phyloP scores from a whole-genome alignment of 805 yeast genomes.

The Ogataea pignaliae region DNA sequence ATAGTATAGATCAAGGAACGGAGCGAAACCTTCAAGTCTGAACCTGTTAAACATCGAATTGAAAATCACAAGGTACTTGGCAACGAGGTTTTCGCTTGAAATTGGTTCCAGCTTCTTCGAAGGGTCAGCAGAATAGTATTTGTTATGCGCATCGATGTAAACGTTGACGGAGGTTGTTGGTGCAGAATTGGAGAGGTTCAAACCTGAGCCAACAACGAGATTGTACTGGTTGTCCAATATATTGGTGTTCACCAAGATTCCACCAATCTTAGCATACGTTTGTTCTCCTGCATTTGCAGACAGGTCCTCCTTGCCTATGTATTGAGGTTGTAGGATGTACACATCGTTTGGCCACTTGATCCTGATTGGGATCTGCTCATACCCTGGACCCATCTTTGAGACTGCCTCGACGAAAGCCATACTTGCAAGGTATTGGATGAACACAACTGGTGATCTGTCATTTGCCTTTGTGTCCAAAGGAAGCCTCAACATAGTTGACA shows the following conservation, averaged over 20 bases:
- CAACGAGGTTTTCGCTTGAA: constrained; percentile 50
- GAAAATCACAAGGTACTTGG: constrained; percentile 61
- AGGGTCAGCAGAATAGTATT: constrained; percentile 33
- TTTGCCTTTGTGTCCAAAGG: constrained; percentile 36
- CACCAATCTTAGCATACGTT: constrained; percentile 73
- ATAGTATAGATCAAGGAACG: constrained; percentile 70
- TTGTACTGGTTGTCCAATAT: constrained; percentile 55
- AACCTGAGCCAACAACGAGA: constrained; percentile 80
- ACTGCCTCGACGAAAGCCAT: constrained; percentile 81
- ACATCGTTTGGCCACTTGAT: constrained; percentile 98
- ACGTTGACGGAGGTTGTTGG: constrained; percentile 88
- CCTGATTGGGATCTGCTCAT: constrained; percentile 69
- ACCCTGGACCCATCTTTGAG: constrained; percentile 44
- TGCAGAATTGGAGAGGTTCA: constrained; percentile 76
- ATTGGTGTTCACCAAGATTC: constrained; percentile 79
- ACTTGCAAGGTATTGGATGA: constrained; percentile 80
- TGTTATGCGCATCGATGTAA: constrained; percentile 60
- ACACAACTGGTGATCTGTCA: constrained; percentile 56
- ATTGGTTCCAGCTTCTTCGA: constrained; percentile 17
- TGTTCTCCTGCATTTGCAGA: constrained; percentile 40
- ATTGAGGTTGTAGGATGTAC: constrained; percentile 67
- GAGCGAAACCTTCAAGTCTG: constrained; percentile 57
- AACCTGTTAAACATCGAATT: constrained; percentile 60
- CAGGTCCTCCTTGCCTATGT: constrained; percentile 29
- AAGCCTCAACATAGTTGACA: constrained; percentile 63